These are phyloP conservation scores for Sporobolomyces phaffii DNA, from an alignment of 768 basidiomycete species.

Conservation along the genomic window DNA sequence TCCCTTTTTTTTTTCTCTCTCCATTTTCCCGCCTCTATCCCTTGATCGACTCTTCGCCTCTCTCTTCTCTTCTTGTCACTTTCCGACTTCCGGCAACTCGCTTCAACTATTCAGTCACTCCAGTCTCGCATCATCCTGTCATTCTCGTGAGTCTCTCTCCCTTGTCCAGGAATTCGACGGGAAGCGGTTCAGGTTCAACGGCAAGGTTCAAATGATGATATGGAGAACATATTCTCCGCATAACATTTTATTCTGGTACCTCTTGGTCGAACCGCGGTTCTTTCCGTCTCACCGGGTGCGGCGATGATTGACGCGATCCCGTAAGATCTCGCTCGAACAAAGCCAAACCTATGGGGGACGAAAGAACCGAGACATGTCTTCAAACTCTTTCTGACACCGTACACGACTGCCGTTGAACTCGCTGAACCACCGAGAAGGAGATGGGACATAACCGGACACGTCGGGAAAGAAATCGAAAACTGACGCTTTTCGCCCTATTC, in stretches of 20 bases:
- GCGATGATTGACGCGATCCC: conserved; percentile 1
- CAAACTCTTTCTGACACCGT: conserved; percentile 4
- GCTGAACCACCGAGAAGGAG: too few species aligned
- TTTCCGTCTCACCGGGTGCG: too few species aligned
- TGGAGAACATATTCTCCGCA: not conserved
- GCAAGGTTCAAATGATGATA: conserved; percentile 21
- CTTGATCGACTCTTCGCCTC: not conserved
- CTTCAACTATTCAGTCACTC: too few species aligned
- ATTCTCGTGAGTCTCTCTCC: not conserved
- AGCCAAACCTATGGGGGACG: too few species aligned
- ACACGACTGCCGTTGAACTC: not conserved
- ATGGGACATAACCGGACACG: too few species aligned
- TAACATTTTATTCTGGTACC: conserved; percentile 23
- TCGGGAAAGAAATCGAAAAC: not conserved
- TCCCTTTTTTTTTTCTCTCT: not conserved
- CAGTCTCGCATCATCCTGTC: too few species aligned
- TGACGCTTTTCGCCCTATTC: too few species aligned
- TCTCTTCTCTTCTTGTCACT: conserved; percentile 3
- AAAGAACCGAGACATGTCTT: not conserved
- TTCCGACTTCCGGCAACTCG: not conserved
- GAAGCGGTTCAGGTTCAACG: too few species aligned
- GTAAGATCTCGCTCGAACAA: conserved; percentile 22
- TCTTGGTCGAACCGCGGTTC: conserved; percentile 4
- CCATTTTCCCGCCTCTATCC: not conserved
- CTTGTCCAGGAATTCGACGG: too few species aligned